Evolutionary conservation across 1,284 basidiomycete species (phyloP).

Genomic region (Rhodotorula sp.): DNA sequence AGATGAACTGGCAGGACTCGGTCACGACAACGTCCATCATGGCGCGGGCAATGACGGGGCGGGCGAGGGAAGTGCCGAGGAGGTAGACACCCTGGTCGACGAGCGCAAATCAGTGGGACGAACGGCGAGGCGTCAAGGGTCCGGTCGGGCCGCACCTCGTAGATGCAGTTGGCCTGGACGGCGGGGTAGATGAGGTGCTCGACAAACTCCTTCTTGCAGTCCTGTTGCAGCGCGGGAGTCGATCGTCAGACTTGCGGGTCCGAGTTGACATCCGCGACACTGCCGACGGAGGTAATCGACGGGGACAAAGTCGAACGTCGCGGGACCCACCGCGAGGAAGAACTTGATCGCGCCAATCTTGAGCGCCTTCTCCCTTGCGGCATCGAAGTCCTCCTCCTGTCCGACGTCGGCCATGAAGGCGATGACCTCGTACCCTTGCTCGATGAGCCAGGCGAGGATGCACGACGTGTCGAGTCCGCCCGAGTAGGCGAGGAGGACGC

Average conservation of each 20-base stretch:
- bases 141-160: constrained; percentile 63
- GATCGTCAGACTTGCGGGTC: not conserved
- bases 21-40: constrained; percentile 93
- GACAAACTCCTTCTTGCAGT: constrained; percentile 92
- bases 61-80: constrained; percentile 93
- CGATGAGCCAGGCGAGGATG: constrained; percentile 91
- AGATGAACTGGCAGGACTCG: constrained; percentile 95
- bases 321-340: constrained; percentile 68
- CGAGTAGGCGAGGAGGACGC: constrained; percentile 92
- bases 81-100: constrained; percentile 81
- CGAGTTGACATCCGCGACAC: not conserved
- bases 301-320: not conserved
- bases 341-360: constrained; percentile 93
- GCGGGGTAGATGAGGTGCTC: constrained; percentile 95
- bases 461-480: constrained; percentile 96
- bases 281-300: constrained; percentile 63
- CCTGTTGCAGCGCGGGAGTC: constrained; percentile 55
- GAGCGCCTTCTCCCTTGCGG: constrained; percentile 86
- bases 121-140: too few species aligned
- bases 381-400: constrained; percentile 98
- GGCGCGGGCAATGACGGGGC: constrained; percentile 96
- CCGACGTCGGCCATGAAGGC: constrained; percentile 99
- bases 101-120: too few species aligned
- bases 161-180: constrained; percentile 97
- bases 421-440: constrained; percentile 75